Evolutionary conservation across 116 monocot genomes (phyloP).

Genomic region (Iris pallida): DNA sequence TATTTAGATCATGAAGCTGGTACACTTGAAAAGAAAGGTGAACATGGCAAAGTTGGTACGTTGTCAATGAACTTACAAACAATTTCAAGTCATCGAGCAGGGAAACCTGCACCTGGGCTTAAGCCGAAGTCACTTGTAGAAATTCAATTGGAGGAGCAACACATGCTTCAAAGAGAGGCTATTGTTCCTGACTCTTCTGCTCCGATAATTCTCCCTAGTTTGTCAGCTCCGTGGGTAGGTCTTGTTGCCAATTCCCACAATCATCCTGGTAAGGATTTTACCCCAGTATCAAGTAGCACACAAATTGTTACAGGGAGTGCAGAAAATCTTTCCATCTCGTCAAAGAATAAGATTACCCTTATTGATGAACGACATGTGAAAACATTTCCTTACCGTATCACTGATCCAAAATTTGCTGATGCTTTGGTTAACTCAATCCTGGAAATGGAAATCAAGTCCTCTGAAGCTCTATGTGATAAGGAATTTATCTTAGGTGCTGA

Average conservation of each 20-base stretch:
- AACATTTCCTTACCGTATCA: too few relatives aligned
- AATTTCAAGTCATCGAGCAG: constrained; percentile 35
- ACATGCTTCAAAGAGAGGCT: constrained; percentile 34
- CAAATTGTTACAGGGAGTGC: constrained; percentile 6
- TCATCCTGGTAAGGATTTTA: constrained; percentile 27
- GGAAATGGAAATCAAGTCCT: too few relatives aligned
- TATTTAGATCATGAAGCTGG: constrained; percentile 12
- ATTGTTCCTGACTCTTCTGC: constrained; percentile 20
- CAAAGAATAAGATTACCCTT: constrained; percentile 48
- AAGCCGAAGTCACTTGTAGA: constrained; percentile 84
- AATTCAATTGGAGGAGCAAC: constrained; percentile 88
- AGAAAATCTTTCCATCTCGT: constrained; percentile 13
- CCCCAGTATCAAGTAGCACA: constrained; percentile 7
- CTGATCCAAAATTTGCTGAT: too few relatives aligned
- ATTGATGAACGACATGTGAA: too few relatives aligned
- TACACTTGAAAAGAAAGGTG: constrained; percentile 15
- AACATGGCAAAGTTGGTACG: constrained; percentile 12
- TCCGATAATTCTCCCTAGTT: constrained; percentile 4
- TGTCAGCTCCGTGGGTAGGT: constrained; percentile 34
- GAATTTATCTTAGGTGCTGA: too few relatives aligned
- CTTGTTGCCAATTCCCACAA: constrained; percentile 34
- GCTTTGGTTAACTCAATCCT: too few relatives aligned
- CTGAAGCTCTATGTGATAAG: too few relatives aligned
- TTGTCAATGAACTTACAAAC: constrained; percentile 10
- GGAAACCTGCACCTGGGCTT: constrained; percentile 73